Percentiles rank a stretch among this genome's conserved stretches.
Conservation (phyloP, 352 stramenopile genomes). For the Phytophthora nicotianae region DNA sequence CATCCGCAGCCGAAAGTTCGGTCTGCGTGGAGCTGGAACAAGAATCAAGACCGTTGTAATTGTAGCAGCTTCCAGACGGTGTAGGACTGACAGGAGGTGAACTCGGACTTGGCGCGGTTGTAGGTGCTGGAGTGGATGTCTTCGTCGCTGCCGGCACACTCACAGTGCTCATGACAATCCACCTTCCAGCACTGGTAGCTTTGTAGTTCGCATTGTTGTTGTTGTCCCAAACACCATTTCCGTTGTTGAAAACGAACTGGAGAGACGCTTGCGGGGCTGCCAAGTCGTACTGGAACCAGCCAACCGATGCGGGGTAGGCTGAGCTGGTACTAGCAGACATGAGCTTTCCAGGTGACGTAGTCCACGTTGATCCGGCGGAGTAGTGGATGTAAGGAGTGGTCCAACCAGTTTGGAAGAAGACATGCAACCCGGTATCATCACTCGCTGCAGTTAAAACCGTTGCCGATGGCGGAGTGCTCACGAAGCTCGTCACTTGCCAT, state of each 20-base stretch:
- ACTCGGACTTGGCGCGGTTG: slow-evolving; percentile 14
- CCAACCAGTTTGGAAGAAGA: slow-evolving; percentile 48
- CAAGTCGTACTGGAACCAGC: slow-evolving; percentile 48
- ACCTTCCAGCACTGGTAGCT: slow-evolving; percentile 37
- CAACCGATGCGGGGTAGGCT: slow-evolving; percentile 20
- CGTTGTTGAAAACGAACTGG: slow-evolving; percentile 56
- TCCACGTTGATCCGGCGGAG: slow-evolving; percentile 33
- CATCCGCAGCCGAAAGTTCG: slow-evolving; percentile 22
- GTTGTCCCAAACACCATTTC: slow-evolving; percentile 49
- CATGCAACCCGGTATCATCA: slow-evolving; percentile 42
- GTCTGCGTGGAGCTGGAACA: slow-evolving; percentile 31
- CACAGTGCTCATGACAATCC: slow-evolving; percentile 41
- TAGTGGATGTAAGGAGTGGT: slow-evolving; percentile 44
- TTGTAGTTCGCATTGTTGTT: slow-evolving; percentile 54
- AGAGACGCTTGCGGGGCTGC: slow-evolving; percentile 24
- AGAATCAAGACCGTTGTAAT: slow-evolving; percentile 41
- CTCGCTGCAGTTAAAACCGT: slow-evolving; percentile 30
- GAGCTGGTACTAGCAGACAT: slow-evolving; percentile 35
- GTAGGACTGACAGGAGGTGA: slow-evolving; percentile 16
- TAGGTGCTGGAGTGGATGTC: slow-evolving; percentile 8
- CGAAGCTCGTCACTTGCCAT: slow-evolving; percentile 31
- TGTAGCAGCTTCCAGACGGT: slow-evolving; percentile 33
- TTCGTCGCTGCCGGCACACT: slow-evolving; percentile 26
- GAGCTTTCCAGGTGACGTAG: slow-evolving; percentile 32
- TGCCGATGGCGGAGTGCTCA: slow-evolving; percentile 21